Conservation (phyloP, 2,329 filamentous ascomycete species). For the Alternaria panax region DNA sequence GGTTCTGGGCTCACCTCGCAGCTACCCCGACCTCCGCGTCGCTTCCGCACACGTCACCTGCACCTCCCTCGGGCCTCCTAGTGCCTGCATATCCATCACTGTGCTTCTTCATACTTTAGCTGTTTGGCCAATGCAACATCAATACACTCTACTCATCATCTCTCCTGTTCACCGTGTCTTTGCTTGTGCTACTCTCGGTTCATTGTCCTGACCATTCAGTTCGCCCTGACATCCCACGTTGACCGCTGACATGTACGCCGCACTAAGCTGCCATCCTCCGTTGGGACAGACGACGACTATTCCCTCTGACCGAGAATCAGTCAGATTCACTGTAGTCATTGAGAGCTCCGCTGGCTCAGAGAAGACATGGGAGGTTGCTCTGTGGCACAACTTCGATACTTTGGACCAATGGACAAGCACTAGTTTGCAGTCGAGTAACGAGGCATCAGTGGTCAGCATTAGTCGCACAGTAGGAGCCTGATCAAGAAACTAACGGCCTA, state of each 20-base stretch:
- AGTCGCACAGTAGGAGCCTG: neutral
- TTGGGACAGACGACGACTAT: slow-evolving; percentile 76
- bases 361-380: slow-evolving; percentile 71
- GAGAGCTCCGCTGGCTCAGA: slow-evolving; percentile 66
- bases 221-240: neutral
- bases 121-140: slow-evolving; percentile 12
- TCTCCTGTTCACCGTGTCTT: slow-evolving; percentile 6
- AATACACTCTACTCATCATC: neutral
- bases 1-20: slow-evolving; percentile 14
- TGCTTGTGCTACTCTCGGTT: neutral
- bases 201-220: slow-evolving; percentile 3
- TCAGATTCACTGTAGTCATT: slow-evolving; percentile 73
- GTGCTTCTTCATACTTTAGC: neutral
- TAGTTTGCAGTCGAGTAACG: slow-evolving; percentile 57
- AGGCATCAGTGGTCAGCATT: slow-evolving; percentile 34
- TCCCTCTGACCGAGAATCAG: slow-evolving; percentile 49
- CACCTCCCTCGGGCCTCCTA: slow-evolving; percentile 17
- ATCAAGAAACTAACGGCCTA: slow-evolving; percentile 15
- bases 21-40: slow-evolving; percentile 33
- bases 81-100: slow-evolving; percentile 14
- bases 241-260: slow-evolving; percentile 56
- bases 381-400: slow-evolving; percentile 74
- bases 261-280: slow-evolving; percentile 71
- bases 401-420: slow-evolving; percentile 67
- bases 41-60: slow-evolving; percentile 32